phyloP scores from a whole-genome alignment of 2,329 filamentous ascomycete genomes.

The Exophiala bonariae region DNA sequence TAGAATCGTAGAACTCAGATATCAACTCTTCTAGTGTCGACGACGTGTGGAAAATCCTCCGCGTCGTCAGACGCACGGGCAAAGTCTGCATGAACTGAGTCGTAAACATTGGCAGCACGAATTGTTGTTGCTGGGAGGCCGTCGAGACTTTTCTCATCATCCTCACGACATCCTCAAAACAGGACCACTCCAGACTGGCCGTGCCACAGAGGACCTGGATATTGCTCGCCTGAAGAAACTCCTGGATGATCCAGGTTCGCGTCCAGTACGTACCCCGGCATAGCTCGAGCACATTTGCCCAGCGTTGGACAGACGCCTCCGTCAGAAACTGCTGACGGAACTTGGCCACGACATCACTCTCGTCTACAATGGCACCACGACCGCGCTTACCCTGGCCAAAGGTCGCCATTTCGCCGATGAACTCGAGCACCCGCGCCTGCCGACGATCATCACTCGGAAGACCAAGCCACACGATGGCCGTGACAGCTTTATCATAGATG shows the following conservation, averaged over 20 bases:
- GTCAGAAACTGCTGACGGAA: conserved; percentile 2
- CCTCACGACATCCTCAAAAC: conserved; percentile 41
- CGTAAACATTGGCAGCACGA: conserved; percentile 2
- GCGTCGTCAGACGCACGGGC: conserved; percentile 21
- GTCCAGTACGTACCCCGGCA: conserved; percentile 26
- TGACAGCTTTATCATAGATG: conserved; percentile 25
- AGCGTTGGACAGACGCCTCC: conserved; percentile 6
- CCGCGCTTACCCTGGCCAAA: neutral
- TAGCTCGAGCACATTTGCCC: conserved; percentile 22
- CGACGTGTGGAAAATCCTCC: conserved; percentile 15
- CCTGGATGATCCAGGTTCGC: conserved; percentile 30
- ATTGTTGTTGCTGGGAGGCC: neutral
- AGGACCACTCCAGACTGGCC: conserved; percentile 42
- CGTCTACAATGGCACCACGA: neutral
- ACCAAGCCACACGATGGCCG: conserved; percentile 30
- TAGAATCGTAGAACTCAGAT: conserved; percentile 25
- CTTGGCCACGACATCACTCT: neutral
- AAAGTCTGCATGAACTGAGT: conserved; percentile 21
- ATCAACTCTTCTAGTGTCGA: conserved; percentile 24
- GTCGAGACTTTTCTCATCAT: conserved; percentile 3
- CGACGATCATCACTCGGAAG: conserved; percentile 21
- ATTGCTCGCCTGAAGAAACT: conserved; percentile 25
- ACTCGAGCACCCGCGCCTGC: conserved; percentile 24
- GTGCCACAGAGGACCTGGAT: conserved; percentile 31
- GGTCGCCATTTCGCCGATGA: conserved; percentile 22